Percentiles rank a stretch among this genome's conserved stretches.
phyloP scores from a whole-genome alignment of 1,284 basidiomycete genomes.

The Papiliotrema flavescens region DNA sequence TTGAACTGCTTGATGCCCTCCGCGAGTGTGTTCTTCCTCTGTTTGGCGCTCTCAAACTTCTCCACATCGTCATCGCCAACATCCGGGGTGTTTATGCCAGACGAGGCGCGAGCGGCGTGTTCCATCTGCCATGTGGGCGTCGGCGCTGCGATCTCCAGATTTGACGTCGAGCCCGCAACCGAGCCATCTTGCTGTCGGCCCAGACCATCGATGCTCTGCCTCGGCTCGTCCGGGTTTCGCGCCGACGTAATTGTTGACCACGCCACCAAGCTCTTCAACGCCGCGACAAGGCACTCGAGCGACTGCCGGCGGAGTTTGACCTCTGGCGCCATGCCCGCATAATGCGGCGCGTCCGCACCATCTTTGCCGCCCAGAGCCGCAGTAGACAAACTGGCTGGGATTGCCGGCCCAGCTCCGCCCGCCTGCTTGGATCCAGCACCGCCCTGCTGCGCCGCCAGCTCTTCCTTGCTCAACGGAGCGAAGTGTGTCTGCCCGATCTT shows the following conservation, averaged over 20 bases:
- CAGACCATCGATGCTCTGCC: slow-evolving; percentile 33
- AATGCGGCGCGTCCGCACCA: slow-evolving; percentile 50
- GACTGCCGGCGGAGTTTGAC: slow-evolving; percentile 79
- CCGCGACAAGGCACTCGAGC: slow-evolving; percentile 81
- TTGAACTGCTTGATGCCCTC: slow-evolving; percentile 99
- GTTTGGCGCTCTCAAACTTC: slow-evolving; percentile 92
- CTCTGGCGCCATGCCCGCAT: slow-evolving; percentile 68
- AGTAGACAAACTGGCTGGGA: slow-evolving; percentile 64
- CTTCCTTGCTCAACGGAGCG: slow-evolving; percentile 52
- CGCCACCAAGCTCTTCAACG: slow-evolving; percentile 79
- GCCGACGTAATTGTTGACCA: slow-evolving; percentile 64
- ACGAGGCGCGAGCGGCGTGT: slow-evolving; percentile 11
- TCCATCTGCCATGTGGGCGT: slow-evolving; percentile 31
- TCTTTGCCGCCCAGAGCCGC: slow-evolving; percentile 55
- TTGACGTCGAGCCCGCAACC: slow-evolving; percentile 26
- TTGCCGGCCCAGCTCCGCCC: slow-evolving; percentile 40
- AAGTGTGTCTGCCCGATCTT: slow-evolving; percentile 76
- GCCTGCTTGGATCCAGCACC: slow-evolving; percentile 42
- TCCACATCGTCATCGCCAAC: slow-evolving; percentile 75
- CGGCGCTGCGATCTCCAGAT: slow-evolving; percentile 26
- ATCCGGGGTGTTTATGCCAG: slow-evolving; percentile 64
- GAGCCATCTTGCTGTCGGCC: slow-evolving; percentile 20
- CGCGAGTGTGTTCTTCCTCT: slow-evolving; percentile 90
- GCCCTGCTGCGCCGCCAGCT: slow-evolving; percentile 24
- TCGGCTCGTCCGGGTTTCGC: slow-evolving; percentile 11